Evolutionary conservation across 371 early-diverging fungal genomes (phyloP), one percentile per base, ranked within the genome.

Genomic region (Actinomortierella ambigua): DNA sequence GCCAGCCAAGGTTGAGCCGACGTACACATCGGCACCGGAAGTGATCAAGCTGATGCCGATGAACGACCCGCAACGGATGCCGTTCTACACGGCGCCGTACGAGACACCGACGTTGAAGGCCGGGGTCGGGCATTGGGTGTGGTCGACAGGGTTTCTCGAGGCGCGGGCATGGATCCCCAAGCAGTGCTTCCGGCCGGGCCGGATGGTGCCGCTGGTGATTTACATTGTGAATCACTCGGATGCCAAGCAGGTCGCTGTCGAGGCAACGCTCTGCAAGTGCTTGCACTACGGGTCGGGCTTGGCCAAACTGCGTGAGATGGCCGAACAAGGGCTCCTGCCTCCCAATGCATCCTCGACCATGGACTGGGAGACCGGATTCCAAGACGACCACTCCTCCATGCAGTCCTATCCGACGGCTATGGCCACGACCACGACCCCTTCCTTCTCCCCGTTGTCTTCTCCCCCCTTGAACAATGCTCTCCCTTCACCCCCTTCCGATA

Each of bases 161-260:
- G 66, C 73, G 4, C 66, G 53, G 34, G 73, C 67, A 0, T 73
- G 73, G 73, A 60, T 73, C 0, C 73, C 73, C 2, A 73, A 66
- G 41, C 73, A 73, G 29, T 66, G 73, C 23, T 73, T 66, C 44
- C 67, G 73, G 1, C 73, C 73, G 14, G 73, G 73, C 1, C 50
- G 73, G 34, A 63, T 73, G 54, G 55, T 73, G 1, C 73, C 73
- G 1, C 44, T 73, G n/a, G 67, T 73, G 17, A 63, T 73, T 22
- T 66, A 73, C 53, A 73, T 73, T 40, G 67, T 73, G 49, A 73
- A 73, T 42, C 73, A 73, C 40, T 73, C 73, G 18, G 73, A 73
- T 50, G 73, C 73, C 6, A 50, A 51, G 26, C 73, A 73, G 46
- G 50, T 73, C 1, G 49, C 49, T 13, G 73, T 73, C 0, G 73